Evolutionary conservation across 2,329 filamentous ascomycete genomes (phyloP), one percentile per base, ranked within the genome.

Genomic region (Paraphoma sp.): DNA sequence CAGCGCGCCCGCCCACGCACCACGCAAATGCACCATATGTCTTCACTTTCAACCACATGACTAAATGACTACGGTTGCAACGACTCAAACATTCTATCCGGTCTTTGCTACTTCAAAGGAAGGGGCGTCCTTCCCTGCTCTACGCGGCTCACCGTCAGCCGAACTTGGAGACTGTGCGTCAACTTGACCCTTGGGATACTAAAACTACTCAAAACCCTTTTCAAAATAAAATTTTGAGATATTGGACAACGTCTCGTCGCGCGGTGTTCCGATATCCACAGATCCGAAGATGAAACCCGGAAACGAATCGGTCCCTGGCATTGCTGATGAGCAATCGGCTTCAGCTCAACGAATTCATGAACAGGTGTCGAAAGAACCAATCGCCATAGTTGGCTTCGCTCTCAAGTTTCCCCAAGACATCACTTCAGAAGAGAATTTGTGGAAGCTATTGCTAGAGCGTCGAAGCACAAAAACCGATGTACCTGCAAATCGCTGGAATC

Each of bases 361-460:
- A 10, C 33, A 10, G 14, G 14, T 2, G 10, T 10, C 33, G 33
- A 48, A 40, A 41, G 60, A 66, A 43, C 63, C 69, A 2, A 61
- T 70, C 17, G 78, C 78, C 5, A 67, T 80, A 11, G 63, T 79
- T 42, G 78, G 77, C 31, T 73, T 76, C 45, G 64, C 70, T 6
- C 60, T 67, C 48, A 65, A 62, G 18, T 65, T 72, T 23, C 67
- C 69, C 2, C 59, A 66, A 45, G 62, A 62, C 44, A 58, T 61
- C 0, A 57, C 51, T 1, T 47, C 49, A 1, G 49, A 59, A 14
- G 60, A 65, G 9, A 52, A 44, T 30, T 53, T 71, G 9, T 71
- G 69, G 69, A 56, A 60, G 12, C 53, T 70, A n/a, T 56, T 70
- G 8, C 42, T 57, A 18, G 54, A 63, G 23, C 53, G 59, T 14